Evolutionary conservation across 345 rosid species (phyloP).

Genomic region (Turnera subulata): DNA sequence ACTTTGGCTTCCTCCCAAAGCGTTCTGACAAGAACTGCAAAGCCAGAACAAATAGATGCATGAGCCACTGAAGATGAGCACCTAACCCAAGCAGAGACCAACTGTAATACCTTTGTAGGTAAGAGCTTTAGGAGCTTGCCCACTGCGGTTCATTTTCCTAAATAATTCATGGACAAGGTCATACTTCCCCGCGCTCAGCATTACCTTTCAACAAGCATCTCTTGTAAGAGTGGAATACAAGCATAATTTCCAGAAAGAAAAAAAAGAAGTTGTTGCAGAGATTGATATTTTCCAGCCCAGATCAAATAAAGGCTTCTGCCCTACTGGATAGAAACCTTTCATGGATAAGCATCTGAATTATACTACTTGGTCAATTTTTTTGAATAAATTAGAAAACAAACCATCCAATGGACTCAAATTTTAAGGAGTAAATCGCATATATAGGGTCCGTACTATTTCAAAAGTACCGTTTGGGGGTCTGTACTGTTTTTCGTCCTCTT

Average conservation of each 20-base stretch:
- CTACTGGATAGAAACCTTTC: too few species aligned
- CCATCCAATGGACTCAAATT: too few species aligned
- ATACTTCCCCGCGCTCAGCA: slow-evolving; percentile 83
- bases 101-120: slow-evolving; percentile 62
- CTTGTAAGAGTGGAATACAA: slow-evolving; percentile 49
- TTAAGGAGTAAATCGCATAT: too few species aligned
- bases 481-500: too few species aligned
- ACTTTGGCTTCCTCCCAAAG: slow-evolving; percentile 83
- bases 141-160: slow-evolving; percentile 69
- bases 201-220: slow-evolving; percentile 69
- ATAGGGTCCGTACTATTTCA: too few species aligned
- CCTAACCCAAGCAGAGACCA: slow-evolving; percentile 3
- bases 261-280: slow-evolving; percentile 12
- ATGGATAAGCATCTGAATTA: too few species aligned
- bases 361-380: too few species aligned
- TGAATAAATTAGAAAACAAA: too few species aligned
- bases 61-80: slow-evolving; percentile 12
- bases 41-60: slow-evolving; percentile 12
- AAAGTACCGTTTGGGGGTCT: too few species aligned
- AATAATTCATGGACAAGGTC: slow-evolving; percentile 67
- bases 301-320: background rate
- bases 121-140: slow-evolving; percentile 66
- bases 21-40: slow-evolving; percentile 76
- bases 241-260: slow-evolving; percentile 17
- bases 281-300: slow-evolving; percentile 8